These are phyloP conservation scores for Phaeosphaeria sp. DNA, from an alignment of 2,329 filamentous ascomycete species.

Conservation along the genomic window DNA sequence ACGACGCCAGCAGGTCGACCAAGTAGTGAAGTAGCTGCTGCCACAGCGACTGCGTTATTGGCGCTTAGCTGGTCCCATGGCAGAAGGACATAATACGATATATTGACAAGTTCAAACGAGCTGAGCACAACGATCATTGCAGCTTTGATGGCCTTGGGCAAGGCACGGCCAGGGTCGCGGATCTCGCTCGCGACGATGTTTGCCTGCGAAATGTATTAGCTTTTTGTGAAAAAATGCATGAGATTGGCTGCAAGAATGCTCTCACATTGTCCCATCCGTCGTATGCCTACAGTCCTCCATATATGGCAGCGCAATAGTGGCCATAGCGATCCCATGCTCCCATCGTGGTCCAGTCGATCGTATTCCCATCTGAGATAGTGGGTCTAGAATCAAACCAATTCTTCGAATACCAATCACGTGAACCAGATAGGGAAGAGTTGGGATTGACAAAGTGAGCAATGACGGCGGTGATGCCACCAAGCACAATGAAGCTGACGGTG, in stretches of 20 bases:
- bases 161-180: constrained; percentile 42
- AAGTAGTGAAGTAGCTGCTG: constrained; percentile 59
- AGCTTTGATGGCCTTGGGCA: constrained; percentile 68
- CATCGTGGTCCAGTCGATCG: constrained; percentile 48
- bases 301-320: constrained; percentile 66
- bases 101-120: constrained; percentile 67
- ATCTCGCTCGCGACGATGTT: constrained; percentile 50
- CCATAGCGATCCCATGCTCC: constrained; percentile 66
- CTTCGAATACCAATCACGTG: constrained; percentile 50
- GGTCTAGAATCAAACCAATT: constrained; percentile 64
- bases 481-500: constrained; percentile 40
- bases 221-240: not conserved
- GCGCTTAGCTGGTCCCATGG: constrained; percentile 66
- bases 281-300: constrained; percentile 70
- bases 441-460: constrained; percentile 38
- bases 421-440: constrained; percentile 35
- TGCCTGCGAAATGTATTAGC: constrained; percentile 26
- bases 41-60: constrained; percentile 67
- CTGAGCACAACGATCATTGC: constrained; percentile 66
- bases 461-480: constrained; percentile 39
- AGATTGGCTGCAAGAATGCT: constrained; percentile 1
- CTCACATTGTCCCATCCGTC: constrained; percentile 71
- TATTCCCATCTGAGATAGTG: constrained; percentile 54
- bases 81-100: constrained; percentile 68
- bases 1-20: constrained; percentile 62